A percentile compares a stretch with the other conserved stretches of the same genome.
These are phyloP conservation scores for Arthrinium puccinioides DNA, from an alignment of 2,329 filamentous ascomycete genomes.

Conservation along the genomic window DNA sequence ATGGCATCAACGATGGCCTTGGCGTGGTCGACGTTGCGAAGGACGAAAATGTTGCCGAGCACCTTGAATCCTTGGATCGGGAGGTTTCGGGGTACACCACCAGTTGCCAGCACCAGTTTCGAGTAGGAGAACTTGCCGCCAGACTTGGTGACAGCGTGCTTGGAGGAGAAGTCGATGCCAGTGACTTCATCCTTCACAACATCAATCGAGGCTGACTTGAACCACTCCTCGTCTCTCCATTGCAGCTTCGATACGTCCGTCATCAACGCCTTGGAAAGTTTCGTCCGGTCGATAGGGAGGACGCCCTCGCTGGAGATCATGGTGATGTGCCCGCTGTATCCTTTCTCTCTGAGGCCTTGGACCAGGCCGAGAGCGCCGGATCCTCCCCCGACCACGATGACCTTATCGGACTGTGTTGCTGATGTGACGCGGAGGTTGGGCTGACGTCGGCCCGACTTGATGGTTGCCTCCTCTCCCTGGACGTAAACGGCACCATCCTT, in stretches of 20 bases:
- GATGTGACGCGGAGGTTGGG: conserved; percentile 64
- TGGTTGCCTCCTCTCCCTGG: conserved; percentile 66
- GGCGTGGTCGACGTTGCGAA: conserved; percentile 71
- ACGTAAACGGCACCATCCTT: conserved; percentile 81
- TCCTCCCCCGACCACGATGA: conserved; percentile 85
- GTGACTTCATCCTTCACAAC: conserved; percentile 59
- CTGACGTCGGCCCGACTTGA: conserved; percentile 69
- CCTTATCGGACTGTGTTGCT: conserved; percentile 47
- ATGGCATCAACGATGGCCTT: conserved; percentile 73
- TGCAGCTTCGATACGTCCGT: conserved; percentile 73
- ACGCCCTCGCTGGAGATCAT: conserved; percentile 80
- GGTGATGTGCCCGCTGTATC: conserved; percentile 73
- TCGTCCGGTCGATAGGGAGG: conserved; percentile 85
- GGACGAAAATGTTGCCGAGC: conserved; percentile 77
- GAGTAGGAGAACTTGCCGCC: conserved; percentile 70
- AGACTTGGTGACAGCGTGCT: conserved; percentile 66
- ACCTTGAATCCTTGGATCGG: conserved; percentile 82
- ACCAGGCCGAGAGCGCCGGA: conserved; percentile 76
- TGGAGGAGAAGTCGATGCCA: conserved; percentile 66
- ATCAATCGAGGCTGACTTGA: conserved; percentile 53
- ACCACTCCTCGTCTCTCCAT: conserved; percentile 72
- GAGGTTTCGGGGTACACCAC: conserved; percentile 67
- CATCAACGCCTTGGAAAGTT: conserved; percentile 89
- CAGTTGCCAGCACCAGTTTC: conserved; percentile 86
- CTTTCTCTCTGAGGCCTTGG: conserved; percentile 74